Percentiles rank a stretch among this genome's conserved stretches.
These are phyloP conservation scores for Pichia sp. DNA, from an alignment of 1,139 yeast genomes.

Conservation along the genomic window DNA sequence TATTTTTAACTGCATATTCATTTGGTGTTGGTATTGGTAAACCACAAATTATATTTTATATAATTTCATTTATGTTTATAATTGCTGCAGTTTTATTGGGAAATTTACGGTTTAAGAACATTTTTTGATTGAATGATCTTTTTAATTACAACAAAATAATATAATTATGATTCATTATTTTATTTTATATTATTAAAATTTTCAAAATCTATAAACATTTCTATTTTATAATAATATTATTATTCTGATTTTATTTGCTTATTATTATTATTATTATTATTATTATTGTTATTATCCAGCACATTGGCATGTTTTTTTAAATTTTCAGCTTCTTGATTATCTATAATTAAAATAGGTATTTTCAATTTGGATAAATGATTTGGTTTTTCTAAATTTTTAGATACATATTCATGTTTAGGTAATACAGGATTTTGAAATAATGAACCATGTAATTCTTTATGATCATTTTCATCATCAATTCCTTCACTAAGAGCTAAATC, in stretches of 20 bases:
- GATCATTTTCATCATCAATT: neutral
- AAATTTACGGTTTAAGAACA: constrained; percentile 5
- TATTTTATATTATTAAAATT: no score
- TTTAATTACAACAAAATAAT: no score
- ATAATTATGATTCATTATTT: no score
- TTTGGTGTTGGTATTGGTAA: constrained; percentile 9
- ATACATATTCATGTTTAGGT: neutral
- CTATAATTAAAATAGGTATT: constrained; percentile 25
- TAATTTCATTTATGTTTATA: constrained; percentile 3
- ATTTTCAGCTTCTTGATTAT: constrained; percentile 25
- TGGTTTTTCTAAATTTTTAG: no score
- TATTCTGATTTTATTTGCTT: neutral
- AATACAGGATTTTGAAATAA: constrained; percentile 5
- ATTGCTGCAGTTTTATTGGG: constrained; percentile 9
- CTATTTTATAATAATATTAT: no score
- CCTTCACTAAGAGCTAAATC: constrained; percentile 11
- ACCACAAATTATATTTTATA: constrained; percentile 13
- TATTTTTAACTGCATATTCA: constrained; percentile 35
- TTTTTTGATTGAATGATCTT: neutral
- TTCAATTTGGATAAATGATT: neutral
- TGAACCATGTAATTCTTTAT: constrained; percentile 5
- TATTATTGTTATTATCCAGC: neutral
- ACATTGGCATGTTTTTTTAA: constrained; percentile 15
- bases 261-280: neutral
- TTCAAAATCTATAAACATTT: no score